Evolutionary conservation across 805 yeast genomes (phyloP), one percentile per base, ranked within the genome.

Genomic region (Hanseniaspora thailandica): DNA sequence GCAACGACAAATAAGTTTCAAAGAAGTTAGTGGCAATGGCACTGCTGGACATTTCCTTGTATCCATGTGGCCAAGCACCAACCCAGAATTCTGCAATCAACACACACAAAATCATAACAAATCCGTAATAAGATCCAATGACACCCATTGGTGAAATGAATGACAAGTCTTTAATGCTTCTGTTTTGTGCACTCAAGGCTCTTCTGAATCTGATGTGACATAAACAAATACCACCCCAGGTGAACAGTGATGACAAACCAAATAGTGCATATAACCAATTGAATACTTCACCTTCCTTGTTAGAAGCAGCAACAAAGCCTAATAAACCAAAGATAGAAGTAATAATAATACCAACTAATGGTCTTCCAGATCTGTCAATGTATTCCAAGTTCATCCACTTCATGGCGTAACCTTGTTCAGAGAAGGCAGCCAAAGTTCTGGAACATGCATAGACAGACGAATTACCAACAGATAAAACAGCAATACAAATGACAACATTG

Each of bases 61-160:
- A 71, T 13, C 79, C 78, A 45, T 77, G 62, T 54, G 95, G 95
- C 74, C 73, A 85, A 43, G 84, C 69, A 6, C 90, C 89, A 56
- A 82, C 74, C 86, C 90, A 86, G 72, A 86, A 84, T 69, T 85
- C 89, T 28, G 88, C 86, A 55, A 77, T 69, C 55, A 86, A 71
- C 58, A 86, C 80, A 55, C 82, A 65, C 28, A 75, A 40, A 64
- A 80, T 80, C 62, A 87, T 67, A 25, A 67, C 53, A 17, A 77
- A 61, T 54, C 93, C 94, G 63, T 76, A 76, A 56, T 63, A 65
- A 1, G 94, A 81, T 47, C 94, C 94, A 59, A 65, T 69, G 31
- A 80, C 67, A 60, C 95, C 95, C 38, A 76, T 71, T 54, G 80
- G 82, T 4, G 95, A 76, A 47, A 71, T 72, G 67, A 78, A 86